A percentile compares a stretch with the other conserved stretches of the same genome.
phyloP scores from a whole-genome alignment of 2,329 filamentous ascomycete species.

The Uncinocarpus reesii region DNA sequence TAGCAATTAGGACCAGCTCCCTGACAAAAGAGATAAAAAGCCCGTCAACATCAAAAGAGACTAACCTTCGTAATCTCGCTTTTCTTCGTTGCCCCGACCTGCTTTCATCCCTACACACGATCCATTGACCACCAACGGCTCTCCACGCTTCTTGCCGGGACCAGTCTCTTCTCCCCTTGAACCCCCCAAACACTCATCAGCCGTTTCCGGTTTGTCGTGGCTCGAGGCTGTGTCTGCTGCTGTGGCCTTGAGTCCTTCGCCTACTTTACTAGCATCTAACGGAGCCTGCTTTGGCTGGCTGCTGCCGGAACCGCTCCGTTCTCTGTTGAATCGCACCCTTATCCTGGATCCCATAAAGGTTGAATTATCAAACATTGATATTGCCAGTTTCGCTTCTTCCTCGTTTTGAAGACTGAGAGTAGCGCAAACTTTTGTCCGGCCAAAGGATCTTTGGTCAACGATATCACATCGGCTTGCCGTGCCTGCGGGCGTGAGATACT shows the following conservation, averaged over 20 bases:
- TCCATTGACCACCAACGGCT: constrained; percentile 29
- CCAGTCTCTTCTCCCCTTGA: constrained; percentile 11
- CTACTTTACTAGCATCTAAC: background rate
- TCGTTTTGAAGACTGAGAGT: constrained; percentile 26
- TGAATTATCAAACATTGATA: constrained; percentile 27
- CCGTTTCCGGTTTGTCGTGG: background rate
- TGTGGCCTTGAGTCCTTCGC: background rate
- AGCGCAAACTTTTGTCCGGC: constrained; percentile 21
- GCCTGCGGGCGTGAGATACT: constrained; percentile 24
- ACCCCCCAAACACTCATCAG: background rate
- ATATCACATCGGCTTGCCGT: constrained; percentile 28
- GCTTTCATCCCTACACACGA: constrained; percentile 22
- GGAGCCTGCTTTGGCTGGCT: constrained; percentile 1
- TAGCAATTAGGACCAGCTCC: background rate
- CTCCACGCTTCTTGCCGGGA: constrained; percentile 18
- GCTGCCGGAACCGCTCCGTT: constrained; percentile 15
- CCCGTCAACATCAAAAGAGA: background rate
- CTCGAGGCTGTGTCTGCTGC: background rate
- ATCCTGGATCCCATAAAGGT: constrained; percentile 28
- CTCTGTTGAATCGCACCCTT: constrained; percentile 26
- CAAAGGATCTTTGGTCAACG: constrained; percentile 18
- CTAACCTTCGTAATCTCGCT: constrained; percentile 12
- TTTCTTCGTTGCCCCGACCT: constrained; percentile 6
- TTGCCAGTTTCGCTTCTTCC: constrained; percentile 30
- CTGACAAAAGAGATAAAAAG: background rate